phyloP scores from a whole-genome alignment of 805 yeast species.

The Candida ulmi region DNA sequence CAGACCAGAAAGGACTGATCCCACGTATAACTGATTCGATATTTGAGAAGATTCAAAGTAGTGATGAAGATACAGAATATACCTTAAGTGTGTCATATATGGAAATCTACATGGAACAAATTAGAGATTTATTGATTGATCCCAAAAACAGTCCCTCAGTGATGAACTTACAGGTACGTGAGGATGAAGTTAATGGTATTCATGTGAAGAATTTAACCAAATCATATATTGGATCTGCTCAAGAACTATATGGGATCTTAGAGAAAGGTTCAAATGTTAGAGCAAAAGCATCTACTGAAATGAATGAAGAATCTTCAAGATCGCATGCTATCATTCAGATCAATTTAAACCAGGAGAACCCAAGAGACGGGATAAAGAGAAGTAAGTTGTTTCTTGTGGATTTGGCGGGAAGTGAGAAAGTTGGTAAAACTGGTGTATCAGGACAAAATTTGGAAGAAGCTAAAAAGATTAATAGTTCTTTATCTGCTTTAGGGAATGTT shows the following conservation, averaged over 20 bases:
- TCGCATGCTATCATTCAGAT: conserved; percentile 78
- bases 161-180: conserved; percentile 44
- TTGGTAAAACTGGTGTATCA: conserved; percentile 69
- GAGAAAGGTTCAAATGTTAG: conserved; percentile 53
- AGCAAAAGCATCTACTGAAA: conserved; percentile 54
- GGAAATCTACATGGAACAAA: conserved; percentile 78
- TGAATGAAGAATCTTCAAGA: conserved; percentile 71
- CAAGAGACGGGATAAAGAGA: conserved; percentile 51
- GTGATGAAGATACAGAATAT: conserved; percentile 49
- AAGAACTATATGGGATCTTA: conserved; percentile 54
- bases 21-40: conserved; percentile 67
- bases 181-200: conserved; percentile 58
- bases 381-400: conserved; percentile 74
- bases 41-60: conserved; percentile 46
- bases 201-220: conserved; percentile 67
- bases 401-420: conserved; percentile 83
- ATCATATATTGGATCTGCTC: conserved; percentile 49
- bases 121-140: conserved; percentile 58
- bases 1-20: conserved; percentile 46
- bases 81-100: conserved; percentile 60
- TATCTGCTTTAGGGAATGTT: conserved; percentile 75
- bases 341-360: conserved; percentile 54
- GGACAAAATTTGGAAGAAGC: conserved; percentile 79
- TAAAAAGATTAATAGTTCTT: conserved; percentile 73
- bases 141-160: conserved; percentile 27